These are phyloP conservation scores for Hypoxylon sp. DNA, from an alignment of 2,329 filamentous ascomycete species.

Conservation along the genomic window DNA sequence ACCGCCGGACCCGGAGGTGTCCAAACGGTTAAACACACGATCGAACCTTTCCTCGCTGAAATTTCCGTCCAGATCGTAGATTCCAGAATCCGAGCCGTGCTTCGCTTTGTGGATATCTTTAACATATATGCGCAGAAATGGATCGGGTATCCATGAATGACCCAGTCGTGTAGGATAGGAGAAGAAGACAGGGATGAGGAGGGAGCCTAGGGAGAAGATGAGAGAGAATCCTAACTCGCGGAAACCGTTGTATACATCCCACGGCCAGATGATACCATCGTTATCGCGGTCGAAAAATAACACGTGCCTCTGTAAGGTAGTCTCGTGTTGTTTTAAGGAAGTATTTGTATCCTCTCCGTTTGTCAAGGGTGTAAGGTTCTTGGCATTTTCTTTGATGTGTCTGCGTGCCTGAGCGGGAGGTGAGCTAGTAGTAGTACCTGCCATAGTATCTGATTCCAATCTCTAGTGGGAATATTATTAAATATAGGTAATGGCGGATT, in stretches of 20 bases:
- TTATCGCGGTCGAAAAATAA: conserved; percentile 54
- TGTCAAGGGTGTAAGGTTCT: not conserved
- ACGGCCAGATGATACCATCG: conserved; percentile 52
- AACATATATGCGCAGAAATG: conserved; percentile 51
- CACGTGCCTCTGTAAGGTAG: conserved; percentile 51
- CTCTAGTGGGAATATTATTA: too few species aligned
- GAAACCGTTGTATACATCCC: conserved; percentile 52
- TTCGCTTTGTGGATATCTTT: conserved; percentile 53
- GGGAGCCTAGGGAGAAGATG: conserved; percentile 50
- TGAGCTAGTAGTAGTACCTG: conserved; percentile 7
- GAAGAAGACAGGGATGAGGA: conserved; percentile 53
- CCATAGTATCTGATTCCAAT: too few species aligned
- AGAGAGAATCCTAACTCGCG: conserved; percentile 52
- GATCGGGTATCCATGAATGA: conserved; percentile 49
- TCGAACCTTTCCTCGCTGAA: conserved; percentile 21
- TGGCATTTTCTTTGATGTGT: not conserved
- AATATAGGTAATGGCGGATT: too few species aligned
- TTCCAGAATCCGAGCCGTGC: conserved; percentile 34
- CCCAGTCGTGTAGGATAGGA: conserved; percentile 55
- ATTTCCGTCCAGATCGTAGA: conserved; percentile 30
- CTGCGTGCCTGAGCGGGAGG: not conserved
- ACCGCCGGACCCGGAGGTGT: conserved; percentile 8
- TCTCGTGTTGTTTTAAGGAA: conserved; percentile 4
- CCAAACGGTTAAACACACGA: conserved; percentile 26
- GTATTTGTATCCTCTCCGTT: not conserved